Conservation (phyloP, 2,329 filamentous ascomycete species). For the Fusarium multiceps region DNA sequence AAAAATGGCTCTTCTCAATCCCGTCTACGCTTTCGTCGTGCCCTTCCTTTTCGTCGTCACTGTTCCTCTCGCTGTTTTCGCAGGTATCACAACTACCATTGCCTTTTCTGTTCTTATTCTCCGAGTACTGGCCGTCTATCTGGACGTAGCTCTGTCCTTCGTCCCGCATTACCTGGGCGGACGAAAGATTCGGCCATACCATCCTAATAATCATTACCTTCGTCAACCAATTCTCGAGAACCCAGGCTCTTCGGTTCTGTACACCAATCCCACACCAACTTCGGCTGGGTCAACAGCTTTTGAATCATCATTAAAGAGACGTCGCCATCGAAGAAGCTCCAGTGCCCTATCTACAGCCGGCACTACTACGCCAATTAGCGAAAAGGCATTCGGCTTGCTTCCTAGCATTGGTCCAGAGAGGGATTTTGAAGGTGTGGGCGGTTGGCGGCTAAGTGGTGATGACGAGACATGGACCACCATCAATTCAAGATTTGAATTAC, state of each 20-base stretch:
- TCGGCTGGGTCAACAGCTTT: conserved; percentile 37
- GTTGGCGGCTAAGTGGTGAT: conserved; percentile 62
- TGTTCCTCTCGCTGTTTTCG: conserved; percentile 71
- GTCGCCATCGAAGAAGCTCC: conserved; percentile 51
- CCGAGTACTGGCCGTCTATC: conserved; percentile 70
- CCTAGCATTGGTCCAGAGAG: conserved; percentile 63
- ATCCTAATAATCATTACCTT: conserved; percentile 34
- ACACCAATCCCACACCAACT: conserved; percentile 13
- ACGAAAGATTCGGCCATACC: conserved; percentile 49
- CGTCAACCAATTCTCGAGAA: conserved; percentile 22
- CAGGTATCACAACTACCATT: conserved; percentile 70
- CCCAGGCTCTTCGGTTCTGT: conserved; percentile 13
- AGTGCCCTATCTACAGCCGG: conserved; percentile 51
- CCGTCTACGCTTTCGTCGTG: conserved; percentile 66
- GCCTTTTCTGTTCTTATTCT: conserved; percentile 71
- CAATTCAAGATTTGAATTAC: conserved; percentile 63
- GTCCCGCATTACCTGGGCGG: conserved; percentile 65
- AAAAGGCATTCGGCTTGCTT: conserved; percentile 55
- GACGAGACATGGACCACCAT: conserved; percentile 64
- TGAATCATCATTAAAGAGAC: conserved; percentile 38
- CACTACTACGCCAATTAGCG: conserved; percentile 50
- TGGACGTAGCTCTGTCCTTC: conserved; percentile 70
- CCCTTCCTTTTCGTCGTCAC: conserved; percentile 72
- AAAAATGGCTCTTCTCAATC: conserved; percentile 64
- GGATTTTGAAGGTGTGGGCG: conserved; percentile 70